A percentile compares a stretch with the other conserved stretches of the same genome.
Evolutionary conservation across 768 basidiomycete genomes (phyloP).

Genomic region (Tricholomella constricta): DNA sequence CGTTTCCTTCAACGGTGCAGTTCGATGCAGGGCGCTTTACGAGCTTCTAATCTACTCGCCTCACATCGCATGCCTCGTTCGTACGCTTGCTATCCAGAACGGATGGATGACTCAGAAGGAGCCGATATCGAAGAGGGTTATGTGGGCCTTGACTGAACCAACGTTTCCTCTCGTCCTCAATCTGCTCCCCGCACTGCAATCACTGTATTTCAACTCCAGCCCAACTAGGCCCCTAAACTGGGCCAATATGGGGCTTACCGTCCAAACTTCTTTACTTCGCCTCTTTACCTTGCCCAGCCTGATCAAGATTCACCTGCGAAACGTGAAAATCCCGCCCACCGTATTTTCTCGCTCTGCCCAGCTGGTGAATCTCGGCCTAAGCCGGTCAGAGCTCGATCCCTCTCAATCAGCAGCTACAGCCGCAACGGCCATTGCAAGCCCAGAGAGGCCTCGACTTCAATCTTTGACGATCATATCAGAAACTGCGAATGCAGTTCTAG

Average conservation of each 20-base stretch:
- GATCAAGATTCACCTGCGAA: background rate
- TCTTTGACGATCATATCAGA: background rate
- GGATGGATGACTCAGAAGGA: background rate
- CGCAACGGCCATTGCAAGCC: background rate
- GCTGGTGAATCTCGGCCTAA: background rate
- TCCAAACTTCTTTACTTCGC: slow-evolving; percentile 6
- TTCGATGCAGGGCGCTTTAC: background rate
- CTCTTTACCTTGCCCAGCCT: slow-evolving; percentile 4
- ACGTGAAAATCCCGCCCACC: slow-evolving; percentile 1
- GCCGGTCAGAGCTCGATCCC: background rate
- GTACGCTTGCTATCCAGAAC: slow-evolving; percentile 1
- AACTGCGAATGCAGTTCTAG: background rate
- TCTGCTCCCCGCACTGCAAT: slow-evolving; percentile 5
- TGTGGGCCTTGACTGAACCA: slow-evolving; percentile 3
- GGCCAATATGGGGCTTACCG: background rate
- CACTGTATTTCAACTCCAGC: slow-evolving; percentile 1
- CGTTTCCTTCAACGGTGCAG: background rate
- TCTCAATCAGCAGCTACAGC: background rate
- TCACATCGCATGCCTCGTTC: background rate
- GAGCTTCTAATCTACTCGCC: background rate
- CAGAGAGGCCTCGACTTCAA: background rate
- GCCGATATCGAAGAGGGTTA: background rate
- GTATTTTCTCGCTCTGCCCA: slow-evolving; percentile 1
- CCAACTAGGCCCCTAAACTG: background rate
- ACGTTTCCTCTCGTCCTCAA: slow-evolving; percentile 5